Base-by-base conservation (phyloP, 331 rosid genomes). In the Telfairia occidentalis region DNA sequence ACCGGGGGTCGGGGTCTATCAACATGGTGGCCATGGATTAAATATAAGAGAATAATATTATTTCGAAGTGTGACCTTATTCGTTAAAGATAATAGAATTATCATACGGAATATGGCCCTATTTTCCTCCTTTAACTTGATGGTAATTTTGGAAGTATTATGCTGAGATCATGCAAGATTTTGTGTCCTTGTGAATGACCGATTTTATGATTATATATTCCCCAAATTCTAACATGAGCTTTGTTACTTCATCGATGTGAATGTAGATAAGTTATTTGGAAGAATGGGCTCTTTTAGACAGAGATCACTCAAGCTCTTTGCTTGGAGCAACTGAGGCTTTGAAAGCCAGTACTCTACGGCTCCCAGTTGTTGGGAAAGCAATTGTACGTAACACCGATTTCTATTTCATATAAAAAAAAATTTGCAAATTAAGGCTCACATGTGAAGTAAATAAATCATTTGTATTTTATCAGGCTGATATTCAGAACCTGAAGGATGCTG, bases 311-410 rank as follows among this genome's bases (percentile, higher is more conserved):
- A 83, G 79, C 79, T 90, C 99, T 79, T 84, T 95, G 92, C 92
- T 86, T 73, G 99, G 97, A 84, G 99, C 99, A 78, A 95, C 90
- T 71, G 97, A 92, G 84, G 97, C 99, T 75, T 90, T 95, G 89
- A 90, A 84, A 79, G 99, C 99, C 87, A 95, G 97, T 84, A 95
- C 92, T 24, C 97, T 95, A 75, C 97, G 99, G 66, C 97, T 95
- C 82, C 99, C 99, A 0, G 89, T 95, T 78, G 90, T 80, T 83
- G 97, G 96, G 79, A 94, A 94, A 84, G 89, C 97, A 80, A 71
- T 76, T 2, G 97, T 95, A 86, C 35, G 89, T 84, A 66, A 57
- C 58, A 29, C 71, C 12, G 7, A 19, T 80, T 78, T 61, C 40
- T 6, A 30, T 77, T 71, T 75, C 61, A n/a, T 48, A 48, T 67